Evolutionary conservation across 2,329 filamentous ascomycete species (phyloP), one percentile per base, ranked within the genome.

Genomic region (Ascochyta rabiei): DNA sequence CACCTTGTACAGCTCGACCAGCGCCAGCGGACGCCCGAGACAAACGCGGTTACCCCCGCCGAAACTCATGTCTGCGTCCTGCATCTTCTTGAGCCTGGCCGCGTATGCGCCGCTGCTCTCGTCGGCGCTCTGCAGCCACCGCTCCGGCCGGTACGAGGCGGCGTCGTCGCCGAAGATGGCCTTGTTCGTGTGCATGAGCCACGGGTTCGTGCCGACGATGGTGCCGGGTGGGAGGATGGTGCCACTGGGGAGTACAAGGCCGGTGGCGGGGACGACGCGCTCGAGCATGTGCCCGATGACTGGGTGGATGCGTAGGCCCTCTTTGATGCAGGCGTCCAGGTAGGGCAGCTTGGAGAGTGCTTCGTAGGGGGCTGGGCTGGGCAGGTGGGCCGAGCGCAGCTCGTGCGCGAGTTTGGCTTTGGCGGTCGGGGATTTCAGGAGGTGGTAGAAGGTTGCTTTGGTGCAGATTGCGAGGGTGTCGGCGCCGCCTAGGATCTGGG

Each of bases 271-370:
- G 0, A 74, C 70, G 0, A 72, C 56, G 33, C 73, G 72, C 43
- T 71, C 70, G 4, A 74, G 48, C 18, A 71, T 61, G 24, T 69
- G 67, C 9, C 68, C 69, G 1, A 73, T 56, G 3, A 70, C 67
- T 0, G 78, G 77, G 46, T 79, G 79, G 48, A 80, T 74, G 16
- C 79, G 73, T 2, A 81, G 64, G 2, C 73, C 77, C 62, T 81
- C 79, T 59, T 79, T 79, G 62, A 80, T 76, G 55, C 76, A 79
- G 5, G 79, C 79, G 51, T 78, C 75, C 6, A 80, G 67, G 59
- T 80, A 81, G 0, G 77, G 75, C 2, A 80, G 66, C 9, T 68
- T 45, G 23, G 61, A 53, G 10, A 67, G 62, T 4, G 55, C 13
- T 10, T 49, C 34, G 46, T 68, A 70, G n/a, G 57, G 44, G 5